These are phyloP conservation scores for Sclerotinia glacialis DNA, from an alignment of 2,329 filamentous ascomycete species.

Conservation along the genomic window DNA sequence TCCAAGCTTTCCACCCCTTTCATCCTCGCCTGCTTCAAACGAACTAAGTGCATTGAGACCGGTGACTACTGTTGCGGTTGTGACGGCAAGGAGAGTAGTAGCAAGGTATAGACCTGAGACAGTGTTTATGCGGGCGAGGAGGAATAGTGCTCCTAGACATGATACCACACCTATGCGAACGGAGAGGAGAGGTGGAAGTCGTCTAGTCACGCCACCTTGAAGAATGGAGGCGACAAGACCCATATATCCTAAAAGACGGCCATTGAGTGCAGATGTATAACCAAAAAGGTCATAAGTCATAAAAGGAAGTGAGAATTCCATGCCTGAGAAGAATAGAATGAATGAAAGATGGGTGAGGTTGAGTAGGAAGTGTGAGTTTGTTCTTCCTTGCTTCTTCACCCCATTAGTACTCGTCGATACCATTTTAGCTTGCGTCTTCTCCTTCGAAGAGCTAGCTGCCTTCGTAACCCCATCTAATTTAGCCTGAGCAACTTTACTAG, in stretches of 20 bases:
- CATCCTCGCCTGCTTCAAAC: conserved; percentile 76
- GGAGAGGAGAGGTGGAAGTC: conserved; percentile 74
- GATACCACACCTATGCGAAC: conserved; percentile 76
- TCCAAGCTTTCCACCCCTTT: conserved; percentile 83
- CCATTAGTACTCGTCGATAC: conserved; percentile 33
- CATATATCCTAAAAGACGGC: conserved; percentile 83
- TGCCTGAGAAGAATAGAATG: conserved; percentile 93
- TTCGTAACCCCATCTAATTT: conserved; percentile 30
- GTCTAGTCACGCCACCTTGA: conserved; percentile 86
- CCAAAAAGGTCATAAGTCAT: conserved; percentile 94
- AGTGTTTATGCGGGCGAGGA: conserved; percentile 68
- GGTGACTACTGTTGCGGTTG: conserved; percentile 91
- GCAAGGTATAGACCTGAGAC: conserved; percentile 74
- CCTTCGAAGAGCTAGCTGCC: conserved; percentile 12
- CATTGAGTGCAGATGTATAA: conserved; percentile 76
- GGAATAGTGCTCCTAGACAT: conserved; percentile 75
- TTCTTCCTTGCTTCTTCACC: conserved; percentile 42
- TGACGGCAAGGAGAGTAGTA: conserved; percentile 80
- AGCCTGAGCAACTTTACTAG: conserved; percentile 49
- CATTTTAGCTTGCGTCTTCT: conserved; percentile 26
- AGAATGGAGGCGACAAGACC: conserved; percentile 88
- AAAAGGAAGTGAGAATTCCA: conserved; percentile 97
- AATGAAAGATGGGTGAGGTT: conserved; percentile 87
- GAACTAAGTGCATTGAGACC: conserved; percentile 88
- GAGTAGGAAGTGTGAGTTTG: conserved; percentile 79